These are phyloP conservation scores for Monotropa hypopitys DNA, from an alignment of 179 eudicot genomes.

Conservation along the genomic window DNA sequence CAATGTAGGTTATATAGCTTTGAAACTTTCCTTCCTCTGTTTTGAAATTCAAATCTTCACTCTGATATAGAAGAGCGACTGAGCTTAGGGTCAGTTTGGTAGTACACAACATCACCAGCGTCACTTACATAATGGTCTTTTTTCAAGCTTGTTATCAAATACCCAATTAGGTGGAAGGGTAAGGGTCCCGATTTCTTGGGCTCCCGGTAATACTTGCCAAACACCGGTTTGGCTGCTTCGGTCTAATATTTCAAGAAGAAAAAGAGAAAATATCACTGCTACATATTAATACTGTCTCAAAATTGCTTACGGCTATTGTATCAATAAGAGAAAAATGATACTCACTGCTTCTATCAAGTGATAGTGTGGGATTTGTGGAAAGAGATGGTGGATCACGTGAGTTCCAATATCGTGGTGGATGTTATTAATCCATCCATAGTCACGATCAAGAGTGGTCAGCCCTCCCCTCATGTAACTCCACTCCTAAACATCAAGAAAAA, in stretches of 20 bases:
- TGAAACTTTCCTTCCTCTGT: background rate
- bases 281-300: background rate
- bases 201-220: conserved; percentile 39
- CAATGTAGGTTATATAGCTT: background rate
- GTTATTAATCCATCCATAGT: conserved; percentile 47
- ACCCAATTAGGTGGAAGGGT: conserved; percentile 31
- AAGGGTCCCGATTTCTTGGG: conserved; percentile 34
- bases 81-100: conserved; percentile 30
- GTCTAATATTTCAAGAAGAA: conserved; percentile 18
- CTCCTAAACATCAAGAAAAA: conserved; percentile 20
- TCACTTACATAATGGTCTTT: conserved; percentile 45
- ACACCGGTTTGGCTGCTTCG: conserved; percentile 27
- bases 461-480: conserved; percentile 67
- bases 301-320: background rate
- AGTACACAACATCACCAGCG: conserved; percentile 34
- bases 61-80: background rate
- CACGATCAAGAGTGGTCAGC: conserved; percentile 54
- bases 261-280: background rate
- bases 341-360: conserved; percentile 51
- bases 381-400: conserved; percentile 55
- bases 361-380: conserved; percentile 65
- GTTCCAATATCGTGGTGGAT: conserved; percentile 68
- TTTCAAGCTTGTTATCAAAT: conserved; percentile 22
- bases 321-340: background rate
- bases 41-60: background rate